Percentiles rank a stretch among this genome's conserved stretches.
These are phyloP conservation scores for Fragilaria crotonensis DNA, from an alignment of 108 stramenopile genomes.

Conservation along the genomic window DNA sequence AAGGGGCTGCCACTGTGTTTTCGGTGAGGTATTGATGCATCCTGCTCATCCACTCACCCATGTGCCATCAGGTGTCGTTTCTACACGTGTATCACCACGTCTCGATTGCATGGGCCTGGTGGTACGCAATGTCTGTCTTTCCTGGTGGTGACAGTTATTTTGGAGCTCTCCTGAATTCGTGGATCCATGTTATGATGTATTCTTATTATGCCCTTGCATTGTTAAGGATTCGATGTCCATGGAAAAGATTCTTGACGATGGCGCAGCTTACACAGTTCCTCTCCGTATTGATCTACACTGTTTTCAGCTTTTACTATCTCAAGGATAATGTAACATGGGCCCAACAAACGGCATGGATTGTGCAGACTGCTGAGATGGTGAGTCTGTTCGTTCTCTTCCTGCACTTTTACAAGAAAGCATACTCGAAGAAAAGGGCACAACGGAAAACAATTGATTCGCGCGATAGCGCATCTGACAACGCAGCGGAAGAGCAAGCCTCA, in stretches of 20 bases:
- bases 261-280: constrained; percentile 97
- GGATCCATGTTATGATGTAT: constrained; percentile 99
- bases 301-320: constrained; percentile 22
- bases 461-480: neutral
- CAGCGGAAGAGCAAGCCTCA: neutral
- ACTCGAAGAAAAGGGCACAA: constrained; percentile 44
- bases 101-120: constrained; percentile 93
- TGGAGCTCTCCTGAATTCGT: constrained; percentile 92
- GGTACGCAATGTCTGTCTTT: constrained; percentile 69
- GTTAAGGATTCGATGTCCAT: constrained; percentile 71
- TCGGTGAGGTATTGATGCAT: neutral
- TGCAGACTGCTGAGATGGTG: constrained; percentile 82
- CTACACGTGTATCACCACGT: constrained; percentile 98
- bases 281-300: constrained; percentile 76
- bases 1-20: no score
- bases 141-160: constrained; percentile 97
- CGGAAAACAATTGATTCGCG: neutral
- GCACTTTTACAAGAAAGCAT: constrained; percentile 68
- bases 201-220: constrained; percentile 90
- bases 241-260: constrained; percentile 90
- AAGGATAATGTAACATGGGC: constrained; percentile 25
- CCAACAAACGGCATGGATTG: constrained; percentile 40
- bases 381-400: constrained; percentile 79
- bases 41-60: no score
- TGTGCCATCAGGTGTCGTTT: constrained; percentile 95